Conservation (phyloP, 257 asterid species). For the Jasminum sambac region DNA sequence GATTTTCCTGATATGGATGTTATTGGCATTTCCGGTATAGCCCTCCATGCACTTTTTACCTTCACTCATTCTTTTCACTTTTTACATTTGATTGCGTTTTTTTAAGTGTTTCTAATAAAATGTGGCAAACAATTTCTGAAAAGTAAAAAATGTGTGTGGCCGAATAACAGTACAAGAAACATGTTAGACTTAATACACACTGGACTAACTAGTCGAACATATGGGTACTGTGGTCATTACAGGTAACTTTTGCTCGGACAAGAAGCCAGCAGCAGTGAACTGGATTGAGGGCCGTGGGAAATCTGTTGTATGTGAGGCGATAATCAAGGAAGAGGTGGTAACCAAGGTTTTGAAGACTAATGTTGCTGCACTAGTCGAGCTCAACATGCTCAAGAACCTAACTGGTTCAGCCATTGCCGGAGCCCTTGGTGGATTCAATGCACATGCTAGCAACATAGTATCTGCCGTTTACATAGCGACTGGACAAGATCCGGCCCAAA, state of each 20-base stretch:
- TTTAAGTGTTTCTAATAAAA: too few relatives aligned
- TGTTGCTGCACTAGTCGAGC: constrained; percentile 50
- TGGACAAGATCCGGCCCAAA: constrained; percentile 62
- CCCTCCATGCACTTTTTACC: constrained; percentile 3
- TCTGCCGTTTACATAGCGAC: constrained; percentile 53
- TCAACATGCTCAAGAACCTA: constrained; percentile 52
- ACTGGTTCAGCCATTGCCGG: constrained; percentile 61
- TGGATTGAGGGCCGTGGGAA: constrained; percentile 64
- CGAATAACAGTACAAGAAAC: too few relatives aligned
- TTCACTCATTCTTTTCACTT: neutral
- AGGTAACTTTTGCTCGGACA: constrained; percentile 56
- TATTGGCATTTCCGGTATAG: constrained; percentile 49
- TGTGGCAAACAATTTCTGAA: too few relatives aligned
- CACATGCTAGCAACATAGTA: constrained; percentile 56
- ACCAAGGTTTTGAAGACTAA: constrained; percentile 52
- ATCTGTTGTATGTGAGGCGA: constrained; percentile 57
- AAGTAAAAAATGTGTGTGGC: too few relatives aligned
- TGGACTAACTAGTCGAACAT: too few relatives aligned
- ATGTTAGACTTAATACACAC: too few relatives aligned
- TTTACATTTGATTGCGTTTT: too few relatives aligned
- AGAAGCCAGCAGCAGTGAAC: constrained; percentile 58
- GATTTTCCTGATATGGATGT: constrained; percentile 62
- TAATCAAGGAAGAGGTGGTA: constrained; percentile 47
- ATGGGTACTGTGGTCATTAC: too few relatives aligned
- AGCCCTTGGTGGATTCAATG: constrained; percentile 60